Conservation (phyloP, 2,329 filamentous ascomycete species). For the Diaporthe humulicola region DNA sequence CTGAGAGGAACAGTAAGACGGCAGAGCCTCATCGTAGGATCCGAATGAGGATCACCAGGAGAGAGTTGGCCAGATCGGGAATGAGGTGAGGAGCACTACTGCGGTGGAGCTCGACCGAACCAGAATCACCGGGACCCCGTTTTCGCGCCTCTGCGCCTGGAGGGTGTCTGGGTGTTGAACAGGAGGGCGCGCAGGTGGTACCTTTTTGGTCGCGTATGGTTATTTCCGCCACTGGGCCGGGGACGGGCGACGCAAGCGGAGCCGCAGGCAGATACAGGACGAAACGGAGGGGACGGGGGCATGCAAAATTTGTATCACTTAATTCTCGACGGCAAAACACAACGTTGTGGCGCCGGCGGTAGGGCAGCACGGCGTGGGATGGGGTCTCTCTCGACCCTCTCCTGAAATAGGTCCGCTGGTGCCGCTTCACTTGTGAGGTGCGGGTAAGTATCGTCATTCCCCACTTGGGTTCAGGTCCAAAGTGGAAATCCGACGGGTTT, state of each 20-base stretch:
- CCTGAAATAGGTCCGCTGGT: slow-evolving; percentile 35
- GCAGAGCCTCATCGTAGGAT: slow-evolving; percentile 37
- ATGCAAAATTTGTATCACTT: slow-evolving; percentile 21
- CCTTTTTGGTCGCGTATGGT: slow-evolving; percentile 1
- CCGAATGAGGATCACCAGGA: slow-evolving; percentile 31
- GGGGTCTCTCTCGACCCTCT: slow-evolving; percentile 30
- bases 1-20: slow-evolving; percentile 27
- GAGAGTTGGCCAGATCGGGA: slow-evolving; percentile 37
- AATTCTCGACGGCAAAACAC: slow-evolving; percentile 27
- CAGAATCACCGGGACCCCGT: slow-evolving; percentile 32
- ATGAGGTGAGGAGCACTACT: slow-evolving; percentile 34
- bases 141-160: slow-evolving; percentile 9
- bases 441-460: slow-evolving; percentile 40
- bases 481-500: slow-evolving; percentile 34
- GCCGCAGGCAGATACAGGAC: slow-evolving; percentile 30
- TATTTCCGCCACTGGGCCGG: slow-evolving; percentile 33
- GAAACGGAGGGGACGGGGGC: slow-evolving; percentile 19
- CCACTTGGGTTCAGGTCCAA: slow-evolving; percentile 36
- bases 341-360: slow-evolving; percentile 29
- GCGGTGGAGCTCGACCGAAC: slow-evolving; percentile 31
- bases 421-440: slow-evolving; percentile 34
- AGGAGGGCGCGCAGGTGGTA: background rate
- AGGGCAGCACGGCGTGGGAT: slow-evolving; percentile 26
- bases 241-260: slow-evolving; percentile 22
- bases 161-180: slow-evolving; percentile 4